These are phyloP conservation scores for Stellera chamaejasme DNA, from an alignment of 345 rosid species.

Conservation along the genomic window DNA sequence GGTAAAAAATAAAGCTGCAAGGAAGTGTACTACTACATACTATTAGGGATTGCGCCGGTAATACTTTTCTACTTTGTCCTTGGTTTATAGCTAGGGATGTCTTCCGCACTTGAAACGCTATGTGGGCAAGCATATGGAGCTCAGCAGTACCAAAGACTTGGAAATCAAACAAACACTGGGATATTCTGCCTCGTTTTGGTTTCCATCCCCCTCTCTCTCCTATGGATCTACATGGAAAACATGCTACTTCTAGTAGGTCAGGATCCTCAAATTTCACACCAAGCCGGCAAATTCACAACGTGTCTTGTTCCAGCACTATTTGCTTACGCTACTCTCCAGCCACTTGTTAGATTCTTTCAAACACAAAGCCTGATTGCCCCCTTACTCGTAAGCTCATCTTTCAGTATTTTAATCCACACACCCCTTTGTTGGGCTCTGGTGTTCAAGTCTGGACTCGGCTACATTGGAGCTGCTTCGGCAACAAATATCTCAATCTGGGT, in stretches of 20 bases:
- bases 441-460: constrained; percentile 21
- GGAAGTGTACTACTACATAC: no score
- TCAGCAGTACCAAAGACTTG: constrained; percentile 28
- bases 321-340: constrained; percentile 20
- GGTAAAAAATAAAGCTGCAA: no score
- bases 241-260: constrained; percentile 29
- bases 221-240: constrained; percentile 29
- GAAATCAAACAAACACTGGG: constrained; percentile 30
- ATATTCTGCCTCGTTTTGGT: constrained; percentile 24
- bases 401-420: constrained; percentile 19
- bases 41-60: not conserved
- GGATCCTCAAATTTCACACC: constrained; percentile 27
- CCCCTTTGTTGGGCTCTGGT: constrained; percentile 36
- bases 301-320: constrained; percentile 14
- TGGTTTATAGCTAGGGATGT: constrained; percentile 27
- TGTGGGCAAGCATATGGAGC: constrained; percentile 45
- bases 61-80: not conserved
- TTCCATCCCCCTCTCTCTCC: constrained; percentile 27
- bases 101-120: constrained; percentile 34
- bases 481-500: constrained; percentile 23
- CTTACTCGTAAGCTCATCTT: constrained; percentile 24
- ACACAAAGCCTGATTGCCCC: constrained; percentile 31
- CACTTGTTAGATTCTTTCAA: constrained; percentile 28
- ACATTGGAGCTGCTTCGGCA: constrained; percentile 25
- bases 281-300: constrained; percentile 15